Evolutionary conservation across 177 flowering plant genomes (phyloP).

Genomic region (Telopea speciosissima): DNA sequence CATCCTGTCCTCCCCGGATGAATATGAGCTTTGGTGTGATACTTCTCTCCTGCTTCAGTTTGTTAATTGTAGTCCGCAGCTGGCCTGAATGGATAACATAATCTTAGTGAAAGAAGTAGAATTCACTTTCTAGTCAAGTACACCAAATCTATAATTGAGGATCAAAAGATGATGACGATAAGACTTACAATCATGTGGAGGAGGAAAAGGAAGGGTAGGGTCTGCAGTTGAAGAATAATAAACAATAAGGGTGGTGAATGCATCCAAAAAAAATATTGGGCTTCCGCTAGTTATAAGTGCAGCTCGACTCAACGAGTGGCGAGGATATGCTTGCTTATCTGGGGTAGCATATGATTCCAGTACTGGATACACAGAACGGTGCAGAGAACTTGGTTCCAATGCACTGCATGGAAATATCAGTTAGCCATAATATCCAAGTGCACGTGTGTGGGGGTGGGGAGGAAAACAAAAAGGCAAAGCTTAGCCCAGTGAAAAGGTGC

Average conservation of each 20-base stretch:
- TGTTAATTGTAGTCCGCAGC: conserved; percentile 71
- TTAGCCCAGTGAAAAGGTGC: too few species aligned
- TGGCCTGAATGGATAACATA: conserved; percentile 43
- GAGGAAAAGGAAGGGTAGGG: conserved; percentile 85
- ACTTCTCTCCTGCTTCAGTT: conserved; percentile 85
- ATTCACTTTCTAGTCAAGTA: neutral
- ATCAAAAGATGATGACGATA: neutral
- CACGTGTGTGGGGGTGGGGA: too few species aligned
- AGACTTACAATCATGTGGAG: conserved; percentile 94
- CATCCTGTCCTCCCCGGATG: conserved; percentile 85
- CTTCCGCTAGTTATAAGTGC: conserved; percentile 91
- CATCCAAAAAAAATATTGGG: conserved; percentile 95
- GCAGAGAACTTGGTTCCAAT: conserved; percentile 86
- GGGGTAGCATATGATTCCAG: conserved; percentile 76
- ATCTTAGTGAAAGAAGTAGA: neutral
- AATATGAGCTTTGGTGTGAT: conserved; percentile 86
- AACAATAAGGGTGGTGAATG: conserved; percentile 86
- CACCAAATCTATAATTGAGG: neutral
- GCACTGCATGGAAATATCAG: conserved; percentile 58
- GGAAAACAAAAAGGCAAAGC: too few species aligned
- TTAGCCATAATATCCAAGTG: conserved; percentile 14
- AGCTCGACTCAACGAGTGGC: conserved; percentile 95
- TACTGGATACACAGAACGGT: conserved; percentile 84
- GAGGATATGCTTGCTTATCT: conserved; percentile 91
- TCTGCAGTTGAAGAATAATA: conserved; percentile 94